Conservation (phyloP, 345 rosid genomes). For the Mallotus nudiflorus region DNA sequence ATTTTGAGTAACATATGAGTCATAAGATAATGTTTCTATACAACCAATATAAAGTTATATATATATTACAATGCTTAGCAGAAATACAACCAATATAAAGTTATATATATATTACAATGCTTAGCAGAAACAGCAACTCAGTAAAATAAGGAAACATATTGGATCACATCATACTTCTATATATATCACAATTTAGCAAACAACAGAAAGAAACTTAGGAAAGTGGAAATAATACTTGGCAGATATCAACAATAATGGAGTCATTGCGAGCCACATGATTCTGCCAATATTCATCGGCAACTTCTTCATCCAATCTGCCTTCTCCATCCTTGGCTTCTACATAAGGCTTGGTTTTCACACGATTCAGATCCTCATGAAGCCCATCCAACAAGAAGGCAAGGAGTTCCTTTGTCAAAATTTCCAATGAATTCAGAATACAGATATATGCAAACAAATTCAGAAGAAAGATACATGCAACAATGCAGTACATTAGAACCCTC, state of each 20-base stretch:
- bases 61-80: no score
- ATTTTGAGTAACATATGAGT: neutral
- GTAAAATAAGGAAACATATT: neutral
- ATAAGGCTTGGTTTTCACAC: conserved; percentile 86
- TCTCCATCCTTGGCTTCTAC: conserved; percentile 89
- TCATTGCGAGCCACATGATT: conserved; percentile 89
- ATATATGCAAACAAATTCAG: conserved; percentile 26
- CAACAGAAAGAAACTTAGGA: neutral
- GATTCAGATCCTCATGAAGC: conserved; percentile 96
- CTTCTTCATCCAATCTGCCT: conserved; percentile 75
- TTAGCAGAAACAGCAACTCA: no score
- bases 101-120: no score
- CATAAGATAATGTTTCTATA: neutral
- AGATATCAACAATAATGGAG: conserved; percentile 84
- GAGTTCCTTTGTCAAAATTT: conserved; percentile 58
- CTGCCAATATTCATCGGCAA: conserved; percentile 95
- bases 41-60: neutral
- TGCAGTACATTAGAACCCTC: conserved; percentile 7
- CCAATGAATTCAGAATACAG: conserved; percentile 2
- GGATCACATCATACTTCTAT: neutral
- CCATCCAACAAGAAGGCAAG: conserved; percentile 96
- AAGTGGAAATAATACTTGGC: conserved; percentile 53
- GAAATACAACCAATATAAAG: no score
- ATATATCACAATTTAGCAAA: neutral
- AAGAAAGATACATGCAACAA: conserved; percentile 23